These are phyloP conservation scores for Neoboletus brunneissimus DNA, from an alignment of 768 basidiomycete species.

Conservation along the genomic window DNA sequence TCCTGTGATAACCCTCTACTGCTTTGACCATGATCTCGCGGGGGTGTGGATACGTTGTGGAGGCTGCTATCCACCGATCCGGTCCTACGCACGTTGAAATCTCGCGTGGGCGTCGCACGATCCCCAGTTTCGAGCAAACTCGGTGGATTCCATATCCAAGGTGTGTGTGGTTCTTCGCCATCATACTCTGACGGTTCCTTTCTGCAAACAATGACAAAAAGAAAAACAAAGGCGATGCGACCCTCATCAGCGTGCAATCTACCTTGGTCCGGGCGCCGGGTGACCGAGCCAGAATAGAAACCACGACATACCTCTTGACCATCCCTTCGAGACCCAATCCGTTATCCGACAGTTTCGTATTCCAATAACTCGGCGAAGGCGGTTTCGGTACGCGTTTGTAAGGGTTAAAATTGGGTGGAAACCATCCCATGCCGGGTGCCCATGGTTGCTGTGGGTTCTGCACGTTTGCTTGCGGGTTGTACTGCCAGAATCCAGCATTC, in stretches of 20 bases:
- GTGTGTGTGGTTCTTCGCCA: constrained; percentile 48
- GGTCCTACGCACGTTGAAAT: constrained; percentile 24
- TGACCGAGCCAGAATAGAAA: not conserved
- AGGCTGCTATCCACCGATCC: constrained; percentile 20
- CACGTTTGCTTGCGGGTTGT: constrained; percentile 40
- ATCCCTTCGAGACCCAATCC: constrained; percentile 64
- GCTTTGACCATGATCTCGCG: constrained; percentile 23
- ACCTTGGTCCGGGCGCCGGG: not conserved
- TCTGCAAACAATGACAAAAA: constrained; percentile 7
- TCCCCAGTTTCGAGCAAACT: constrained; percentile 34
- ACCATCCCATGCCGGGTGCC: constrained; percentile 34
- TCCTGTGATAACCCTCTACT: constrained; percentile 16
- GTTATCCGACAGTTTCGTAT: constrained; percentile 55
- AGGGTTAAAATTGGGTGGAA: constrained; percentile 46
- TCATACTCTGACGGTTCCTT: constrained; percentile 33
- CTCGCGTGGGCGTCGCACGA: constrained; percentile 30
- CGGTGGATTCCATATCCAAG: constrained; percentile 73
- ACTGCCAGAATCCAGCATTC: constrained; percentile 53
- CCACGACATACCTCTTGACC: constrained; percentile 51
- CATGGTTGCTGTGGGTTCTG: constrained; percentile 29
- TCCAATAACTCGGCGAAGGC: constrained; percentile 65
- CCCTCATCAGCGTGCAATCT: constrained; percentile 11
- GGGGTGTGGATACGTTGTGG: constrained; percentile 12
- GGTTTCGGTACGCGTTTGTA: constrained; percentile 62
- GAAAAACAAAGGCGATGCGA: not conserved